Percentiles rank a stretch among this genome's conserved stretches.
Conservation (phyloP, 495 filamentous ascomycete genomes). For the Podospora conica region DNA sequence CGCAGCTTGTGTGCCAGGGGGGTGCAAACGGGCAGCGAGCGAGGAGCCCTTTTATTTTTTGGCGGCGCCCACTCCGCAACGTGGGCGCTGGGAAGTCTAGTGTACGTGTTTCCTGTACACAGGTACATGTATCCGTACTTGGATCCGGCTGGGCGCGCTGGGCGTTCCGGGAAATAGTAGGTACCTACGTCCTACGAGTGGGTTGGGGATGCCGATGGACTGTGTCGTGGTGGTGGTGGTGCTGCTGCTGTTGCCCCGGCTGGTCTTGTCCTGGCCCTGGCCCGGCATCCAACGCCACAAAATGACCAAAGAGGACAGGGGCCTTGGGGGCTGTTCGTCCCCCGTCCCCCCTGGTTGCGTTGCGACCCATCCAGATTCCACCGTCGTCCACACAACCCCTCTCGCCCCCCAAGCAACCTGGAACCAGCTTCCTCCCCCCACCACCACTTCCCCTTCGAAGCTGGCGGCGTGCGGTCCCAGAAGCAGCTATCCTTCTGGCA, state of each 20-base stretch:
- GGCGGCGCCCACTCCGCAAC: background rate
- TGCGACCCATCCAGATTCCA: background rate
- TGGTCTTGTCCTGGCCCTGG: constrained; percentile 2
- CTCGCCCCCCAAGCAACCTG: background rate
- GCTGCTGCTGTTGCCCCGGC: no score
- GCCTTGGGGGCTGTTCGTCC: background rate
- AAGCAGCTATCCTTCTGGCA: constrained; percentile 7
- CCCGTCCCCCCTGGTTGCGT: no score
- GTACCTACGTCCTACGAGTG: no score
- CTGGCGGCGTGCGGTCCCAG: background rate
- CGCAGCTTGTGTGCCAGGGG: constrained; percentile 2
- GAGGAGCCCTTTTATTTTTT: background rate
- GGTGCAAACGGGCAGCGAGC: constrained; percentile 1
- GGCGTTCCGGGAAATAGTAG: background rate
- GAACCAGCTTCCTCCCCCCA: background rate
- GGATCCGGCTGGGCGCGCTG: background rate
- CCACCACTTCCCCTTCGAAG: background rate
- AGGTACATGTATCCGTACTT: constrained; percentile 7
- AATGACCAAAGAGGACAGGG: constrained; percentile 7
- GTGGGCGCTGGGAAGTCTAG: background rate
- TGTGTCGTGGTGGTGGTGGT: background rate
- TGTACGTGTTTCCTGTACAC: background rate
- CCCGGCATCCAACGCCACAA: constrained; percentile 14
- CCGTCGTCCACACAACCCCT: background rate
- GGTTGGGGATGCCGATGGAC: background rate